Evolutionary conservation across 495 filamentous ascomycete genomes (phyloP).

Genomic region (Sordaria brevicollis): DNA sequence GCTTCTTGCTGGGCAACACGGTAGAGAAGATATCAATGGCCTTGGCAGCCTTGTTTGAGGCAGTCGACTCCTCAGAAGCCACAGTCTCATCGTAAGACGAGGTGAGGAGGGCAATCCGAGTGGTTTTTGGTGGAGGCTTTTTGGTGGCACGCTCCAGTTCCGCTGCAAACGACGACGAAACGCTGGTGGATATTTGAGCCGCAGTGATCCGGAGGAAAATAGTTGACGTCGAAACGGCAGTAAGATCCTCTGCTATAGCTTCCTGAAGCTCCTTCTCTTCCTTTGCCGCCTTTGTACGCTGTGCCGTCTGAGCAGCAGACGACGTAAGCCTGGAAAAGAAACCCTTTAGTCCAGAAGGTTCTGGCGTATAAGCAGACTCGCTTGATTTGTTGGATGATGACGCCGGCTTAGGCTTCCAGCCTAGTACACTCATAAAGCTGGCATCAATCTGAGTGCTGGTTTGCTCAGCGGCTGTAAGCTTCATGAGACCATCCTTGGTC

Average conservation of each 20-base stretch:
- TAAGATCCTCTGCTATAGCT: slow-evolving; percentile 55
- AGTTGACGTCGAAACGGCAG: slow-evolving; percentile 51
- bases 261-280: slow-evolving; percentile 46
- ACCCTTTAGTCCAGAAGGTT: slow-evolving; percentile 52
- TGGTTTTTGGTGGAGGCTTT: slow-evolving; percentile 83
- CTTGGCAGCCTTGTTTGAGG: slow-evolving; percentile 37
- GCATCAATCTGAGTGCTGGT: slow-evolving; percentile 87
- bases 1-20: slow-evolving; percentile 74
- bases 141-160: slow-evolving; percentile 96
- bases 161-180: slow-evolving; percentile 54
- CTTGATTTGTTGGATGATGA: slow-evolving; percentile 24
- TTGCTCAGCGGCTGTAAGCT: slow-evolving; percentile 57
- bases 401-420: slow-evolving; percentile 56
- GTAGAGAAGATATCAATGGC: slow-evolving; percentile 72
- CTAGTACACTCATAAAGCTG: slow-evolving; percentile 77
- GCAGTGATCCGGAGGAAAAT: slow-evolving; percentile 85
- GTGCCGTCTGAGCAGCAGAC: slow-evolving; percentile 27
- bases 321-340: slow-evolving; percentile 69
- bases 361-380: slow-evolving; percentile 30
- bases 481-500: slow-evolving; percentile 80
- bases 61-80: slow-evolving; percentile 42
- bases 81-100: slow-evolving; percentile 79
- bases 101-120: slow-evolving; percentile 75
- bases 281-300: slow-evolving; percentile 34
- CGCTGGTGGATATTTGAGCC: slow-evolving; percentile 63